A percentile compares a stretch with the other conserved stretches of the same genome.
These are phyloP conservation scores for Conoideocrella luteorostrata DNA, from an alignment of 2,329 filamentous ascomycete genomes.

Conservation along the genomic window DNA sequence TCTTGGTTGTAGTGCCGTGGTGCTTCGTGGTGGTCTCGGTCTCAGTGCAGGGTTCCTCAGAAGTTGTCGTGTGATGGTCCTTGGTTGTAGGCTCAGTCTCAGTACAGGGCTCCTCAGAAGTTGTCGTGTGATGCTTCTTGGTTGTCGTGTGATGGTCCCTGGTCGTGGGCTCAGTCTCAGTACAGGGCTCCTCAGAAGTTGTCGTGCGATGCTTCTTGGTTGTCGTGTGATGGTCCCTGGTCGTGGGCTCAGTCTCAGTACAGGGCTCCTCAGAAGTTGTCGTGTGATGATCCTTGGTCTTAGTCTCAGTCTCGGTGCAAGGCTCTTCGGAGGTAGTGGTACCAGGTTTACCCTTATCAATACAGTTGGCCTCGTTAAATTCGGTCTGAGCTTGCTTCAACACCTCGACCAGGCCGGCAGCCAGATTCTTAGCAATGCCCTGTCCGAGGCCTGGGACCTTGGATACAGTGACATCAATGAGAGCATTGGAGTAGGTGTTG, in stretches of 20 bases:
- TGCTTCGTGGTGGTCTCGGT: not conserved
- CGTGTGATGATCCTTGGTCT: not conserved
- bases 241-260: not conserved
- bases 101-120: not conserved
- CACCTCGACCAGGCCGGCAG: not conserved
- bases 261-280: not conserved
- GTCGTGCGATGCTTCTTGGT: not conserved
- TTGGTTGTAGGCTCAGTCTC: not conserved
- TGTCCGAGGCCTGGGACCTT: slow-evolving; percentile 1
- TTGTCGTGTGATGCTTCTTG: not conserved
- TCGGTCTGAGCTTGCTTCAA: slow-evolving; percentile 2
- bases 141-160: not conserved
- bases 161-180: not conserved
- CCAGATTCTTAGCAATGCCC: not conserved
- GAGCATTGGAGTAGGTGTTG: not conserved
- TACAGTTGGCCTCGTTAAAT: slow-evolving; percentile 6
- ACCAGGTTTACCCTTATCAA: not conserved
- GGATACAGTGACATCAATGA: slow-evolving; percentile 1
- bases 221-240: not conserved
- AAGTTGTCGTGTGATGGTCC: not conserved
- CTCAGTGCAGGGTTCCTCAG: not conserved
- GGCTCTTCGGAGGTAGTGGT: not conserved
- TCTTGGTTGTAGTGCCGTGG: not conserved
- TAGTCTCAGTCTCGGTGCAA: not conserved
- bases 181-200: not conserved